Base-by-base conservation (phyloP, 768 basidiomycete genomes). In the Lactarius pseudohatsudake region DNA sequence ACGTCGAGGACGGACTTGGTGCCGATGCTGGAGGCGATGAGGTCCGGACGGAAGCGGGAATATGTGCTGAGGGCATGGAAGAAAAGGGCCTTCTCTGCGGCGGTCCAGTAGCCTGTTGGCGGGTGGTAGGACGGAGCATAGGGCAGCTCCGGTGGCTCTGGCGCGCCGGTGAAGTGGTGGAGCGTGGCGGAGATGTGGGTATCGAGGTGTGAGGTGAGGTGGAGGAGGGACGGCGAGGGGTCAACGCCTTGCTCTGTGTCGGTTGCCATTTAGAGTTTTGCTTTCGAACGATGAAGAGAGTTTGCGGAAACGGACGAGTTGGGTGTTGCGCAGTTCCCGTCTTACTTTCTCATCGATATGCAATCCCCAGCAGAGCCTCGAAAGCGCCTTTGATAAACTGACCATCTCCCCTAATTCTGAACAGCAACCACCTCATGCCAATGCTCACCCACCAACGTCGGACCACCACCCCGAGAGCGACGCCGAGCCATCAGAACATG, bases 11-110 rank as follows among this genome's bases (percentile, higher is more conserved):
- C 79, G 16, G 80, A 84, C 77, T 89, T 92, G 26, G 88, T 86
- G 65, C 80, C 79, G n/a, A 94, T 78, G 58, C 82, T 82, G 6
- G 78, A 80, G 0, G 91, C 86, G 59, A 95, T 88, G 57, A 94
- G 81, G 75, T 94, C 93, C 0, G 91, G 89, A 26, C 91, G 78
- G 53, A 89, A 80, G 30, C 89, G 82, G 22, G 92, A 94, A 75
- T 90, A 78, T 2, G 86, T 74, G 32, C 82, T 76, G 26, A 94
- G 75, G 0, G 83, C 87, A 74, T 85, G 88, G 74, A 93, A 94
- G 76, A 94, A 91, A 0, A 73, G 69, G 32, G 85, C 80, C 67
- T 90, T 88, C 72, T 95, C 93, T n/a, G 76, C 69, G 0, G 81
- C 74, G 4, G 87, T 85, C 92, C 92, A 94, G 65, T 77, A 80